Evolutionary conservation across 495 filamentous ascomycete species (phyloP).

Genomic region (Pyrenula massariospora): DNA sequence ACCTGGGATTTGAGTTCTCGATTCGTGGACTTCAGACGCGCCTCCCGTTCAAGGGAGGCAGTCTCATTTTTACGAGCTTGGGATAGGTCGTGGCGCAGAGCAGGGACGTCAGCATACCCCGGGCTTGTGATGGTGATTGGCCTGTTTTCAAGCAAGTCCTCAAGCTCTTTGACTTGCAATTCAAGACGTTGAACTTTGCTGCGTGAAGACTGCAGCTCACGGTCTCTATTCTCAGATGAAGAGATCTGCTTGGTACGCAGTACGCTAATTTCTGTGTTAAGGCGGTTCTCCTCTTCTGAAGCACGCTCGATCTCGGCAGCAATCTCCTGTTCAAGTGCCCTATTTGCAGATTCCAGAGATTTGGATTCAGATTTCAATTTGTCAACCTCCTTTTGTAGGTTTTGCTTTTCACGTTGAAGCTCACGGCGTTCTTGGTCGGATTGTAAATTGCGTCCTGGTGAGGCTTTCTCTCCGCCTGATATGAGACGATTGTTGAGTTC

Average conservation of each 20-base stretch:
- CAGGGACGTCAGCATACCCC: slow-evolving; percentile 42
- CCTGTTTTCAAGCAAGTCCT: slow-evolving; percentile 34
- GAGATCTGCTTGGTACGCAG: slow-evolving; percentile 35
- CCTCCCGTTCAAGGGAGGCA: slow-evolving; percentile 50
- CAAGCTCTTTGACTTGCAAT: slow-evolving; percentile 44
- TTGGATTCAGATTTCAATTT: slow-evolving; percentile 46
- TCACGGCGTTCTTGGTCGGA: slow-evolving; percentile 52
- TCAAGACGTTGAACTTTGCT: slow-evolving; percentile 49
- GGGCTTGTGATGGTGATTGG: slow-evolving; percentile 23
- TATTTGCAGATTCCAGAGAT: slow-evolving; percentile 33
- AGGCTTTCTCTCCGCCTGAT: slow-evolving; percentile 30
- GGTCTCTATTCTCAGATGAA: slow-evolving; percentile 31
- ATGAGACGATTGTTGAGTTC: slow-evolving; percentile 48
- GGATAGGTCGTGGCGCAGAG: slow-evolving; percentile 48
- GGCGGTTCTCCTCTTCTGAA: slow-evolving; percentile 41
- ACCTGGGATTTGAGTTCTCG: slow-evolving; percentile 44
- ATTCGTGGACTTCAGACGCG: slow-evolving; percentile 40
- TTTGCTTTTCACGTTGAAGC: slow-evolving; percentile 44
- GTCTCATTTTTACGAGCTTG: slow-evolving; percentile 52
- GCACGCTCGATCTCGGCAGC: slow-evolving; percentile 42
- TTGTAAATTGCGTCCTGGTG: slow-evolving; percentile 34
- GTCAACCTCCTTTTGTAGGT: slow-evolving; percentile 46
- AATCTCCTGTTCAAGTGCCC: slow-evolving; percentile 43
- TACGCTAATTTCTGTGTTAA: slow-evolving; percentile 45
- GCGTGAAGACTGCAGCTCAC: slow-evolving; percentile 37